Percentiles rank a stretch among this genome's conserved stretches.
These are phyloP conservation scores for Eimeria nieschulzi DNA, from an alignment of 169 alveolate genomes.

Conservation along the genomic window DNA sequence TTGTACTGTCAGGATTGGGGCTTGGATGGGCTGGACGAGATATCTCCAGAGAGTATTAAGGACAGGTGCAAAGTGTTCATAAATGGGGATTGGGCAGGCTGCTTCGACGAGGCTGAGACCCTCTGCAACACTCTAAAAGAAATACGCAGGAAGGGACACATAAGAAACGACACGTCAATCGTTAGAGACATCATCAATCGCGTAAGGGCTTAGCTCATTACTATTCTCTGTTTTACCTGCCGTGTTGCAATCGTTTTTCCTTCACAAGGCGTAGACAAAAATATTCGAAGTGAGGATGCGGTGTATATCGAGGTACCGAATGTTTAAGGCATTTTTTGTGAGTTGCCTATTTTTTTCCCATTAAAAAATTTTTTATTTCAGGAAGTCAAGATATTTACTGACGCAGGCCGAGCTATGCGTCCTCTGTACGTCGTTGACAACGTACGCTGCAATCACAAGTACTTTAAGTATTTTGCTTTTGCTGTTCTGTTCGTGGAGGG, in stretches of 20 bases:
- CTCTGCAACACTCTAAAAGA: slow-evolving; percentile 88
- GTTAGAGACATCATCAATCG: slow-evolving; percentile 92
- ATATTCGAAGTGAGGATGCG: neutral
- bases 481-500: too few relatives aligned
- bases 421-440: slow-evolving; percentile 97
- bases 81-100: slow-evolving; percentile 94
- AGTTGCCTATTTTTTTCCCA: too few relatives aligned
- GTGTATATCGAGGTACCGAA: neutral
- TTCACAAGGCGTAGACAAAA: neutral
- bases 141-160: slow-evolving; percentile 93
- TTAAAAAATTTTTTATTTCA: slow-evolving; percentile 48
- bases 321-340: too few relatives aligned
- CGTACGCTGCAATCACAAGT: neutral
- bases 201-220: slow-evolving; percentile 55
- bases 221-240: too few relatives aligned
- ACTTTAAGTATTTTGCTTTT: neutral
- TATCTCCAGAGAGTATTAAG: slow-evolving; percentile 82
- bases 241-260: too few relatives aligned
- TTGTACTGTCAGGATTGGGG: slow-evolving; percentile 83
- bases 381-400: slow-evolving; percentile 97
- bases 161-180: slow-evolving; percentile 96
- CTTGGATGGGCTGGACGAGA: slow-evolving; percentile 76
- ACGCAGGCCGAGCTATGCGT: slow-evolving; percentile 98
- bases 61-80: slow-evolving; percentile 79
- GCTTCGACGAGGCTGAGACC: slow-evolving; percentile 92